These are phyloP conservation scores for Pseudomonodictys pantanalensis DNA, from an alignment of 495 filamentous ascomycete genomes.

Conservation along the genomic window DNA sequence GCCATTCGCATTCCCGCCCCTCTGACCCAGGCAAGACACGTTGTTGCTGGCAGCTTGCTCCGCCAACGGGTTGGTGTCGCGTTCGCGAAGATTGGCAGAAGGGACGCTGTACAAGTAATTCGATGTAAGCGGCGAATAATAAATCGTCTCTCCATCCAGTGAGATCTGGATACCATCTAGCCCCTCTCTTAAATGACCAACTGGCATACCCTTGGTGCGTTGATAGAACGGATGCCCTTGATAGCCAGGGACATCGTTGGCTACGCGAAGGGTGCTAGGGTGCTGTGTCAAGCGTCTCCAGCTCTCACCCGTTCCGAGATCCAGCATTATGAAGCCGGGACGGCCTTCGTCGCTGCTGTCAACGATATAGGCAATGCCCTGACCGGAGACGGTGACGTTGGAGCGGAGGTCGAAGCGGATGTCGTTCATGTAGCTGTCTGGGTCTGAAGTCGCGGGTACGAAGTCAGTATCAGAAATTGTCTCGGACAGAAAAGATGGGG, in stretches of 20 bases:
- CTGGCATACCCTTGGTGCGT: conserved; percentile 18
- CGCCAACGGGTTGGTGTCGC: conserved; percentile 20
- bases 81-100: conserved; percentile 34
- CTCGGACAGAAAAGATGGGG: too few species aligned
- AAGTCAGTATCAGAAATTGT: too few species aligned
- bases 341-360: conserved; percentile 43
- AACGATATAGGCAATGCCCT: conserved; percentile 48
- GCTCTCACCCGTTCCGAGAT: conserved; percentile 45
- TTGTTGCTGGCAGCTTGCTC: conserved; percentile 26
- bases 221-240: conserved; percentile 42
- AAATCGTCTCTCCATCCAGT: conserved; percentile 41
- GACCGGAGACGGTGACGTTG: conserved; percentile 37
- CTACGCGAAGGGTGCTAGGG: conserved; percentile 36
- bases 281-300: conserved; percentile 46
- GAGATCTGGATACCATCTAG: conserved; percentile 43
- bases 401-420: conserved; percentile 47
- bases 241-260: conserved; percentile 42
- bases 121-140: conserved; percentile 32
- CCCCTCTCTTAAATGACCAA: conserved; percentile 37
- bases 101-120: conserved; percentile 41
- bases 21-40: neutral
- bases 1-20: conserved; percentile 36
- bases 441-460: too few species aligned
- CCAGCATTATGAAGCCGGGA: conserved; percentile 46
- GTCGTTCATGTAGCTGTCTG: conserved; percentile 48